Base-by-base conservation (phyloP, 2,329 filamentous ascomycete species). In the Phialophora verrucosa region DNA sequence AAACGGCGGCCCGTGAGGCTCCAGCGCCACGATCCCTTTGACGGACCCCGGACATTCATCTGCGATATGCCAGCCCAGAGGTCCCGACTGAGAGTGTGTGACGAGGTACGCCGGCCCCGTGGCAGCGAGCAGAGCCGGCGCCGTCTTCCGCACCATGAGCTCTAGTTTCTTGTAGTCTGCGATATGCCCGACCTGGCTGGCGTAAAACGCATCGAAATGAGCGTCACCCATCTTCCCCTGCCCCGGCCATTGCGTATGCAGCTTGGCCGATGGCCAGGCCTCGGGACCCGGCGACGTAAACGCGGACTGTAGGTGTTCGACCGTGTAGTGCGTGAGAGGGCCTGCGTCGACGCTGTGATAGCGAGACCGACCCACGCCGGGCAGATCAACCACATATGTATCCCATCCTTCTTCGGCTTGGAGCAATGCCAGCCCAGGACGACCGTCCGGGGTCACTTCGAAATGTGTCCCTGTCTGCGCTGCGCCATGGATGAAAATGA, bases 1-100 rank as follows among this genome's bases (percentile, higher is more conserved):
- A 69, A 83, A 86, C 0, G 84, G 85, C 0, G 85, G 85, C 0
- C 85, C 85, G 3, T 76, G 73, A 0, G 85, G 85, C 70, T 88
- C 86, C 12, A 88, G 67, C 0, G 81, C 78, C 1, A 88, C 74
- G 23, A 87, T 79, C 0, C 76, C 81, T 23, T 79, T 79, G 1
- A 87, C 81, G 0, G 83, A 75, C 0, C 80, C 69, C 0, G 85
- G 84, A 3, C 79, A 73, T 2, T 75, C 74, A 69, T 88, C 85
- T 1, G 81, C 82, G 8, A 83, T 77, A 8, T 83, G 76, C 80
- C 80, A 85, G 8, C 77, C 80, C 65, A 80, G 79, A 11, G 76
- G 76, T 0, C 81, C 80, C 3, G 83, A 82, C 17, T 84, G 79
- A 0, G 82, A 84, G 67, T 88, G 83, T 0, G 81, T 81, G 11